Conservation (phyloP, 164 flowering plant genomes). For the Magnolia kwangsiensis region DNA sequence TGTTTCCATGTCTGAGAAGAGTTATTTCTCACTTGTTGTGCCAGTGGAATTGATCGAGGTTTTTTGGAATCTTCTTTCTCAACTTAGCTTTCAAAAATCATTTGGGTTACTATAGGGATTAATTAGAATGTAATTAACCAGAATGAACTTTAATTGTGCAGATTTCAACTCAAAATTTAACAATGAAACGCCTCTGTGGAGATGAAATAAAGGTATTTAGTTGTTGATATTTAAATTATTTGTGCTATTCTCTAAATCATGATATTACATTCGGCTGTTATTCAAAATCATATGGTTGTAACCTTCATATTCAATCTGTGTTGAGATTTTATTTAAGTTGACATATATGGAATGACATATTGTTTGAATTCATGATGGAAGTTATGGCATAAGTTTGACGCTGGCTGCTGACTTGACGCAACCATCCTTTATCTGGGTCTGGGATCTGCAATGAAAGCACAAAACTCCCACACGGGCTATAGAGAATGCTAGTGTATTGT, state of each 20-base stretch:
- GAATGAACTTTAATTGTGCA: constrained; percentile 29
- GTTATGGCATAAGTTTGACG: too few relatives aligned
- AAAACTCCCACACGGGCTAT: too few relatives aligned
- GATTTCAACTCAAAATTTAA: constrained; percentile 75
- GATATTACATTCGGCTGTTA: not conserved
- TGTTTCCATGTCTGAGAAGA: not conserved
- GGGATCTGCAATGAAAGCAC: too few relatives aligned
- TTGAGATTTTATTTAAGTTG: not conserved
- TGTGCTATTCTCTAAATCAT: not conserved
- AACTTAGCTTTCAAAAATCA: not conserved
- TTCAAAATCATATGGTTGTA: not conserved
- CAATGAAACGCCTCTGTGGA: constrained; percentile 89
- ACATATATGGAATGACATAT: not conserved
- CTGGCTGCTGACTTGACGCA: too few relatives aligned
- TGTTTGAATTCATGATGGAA: too few relatives aligned
- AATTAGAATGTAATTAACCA: not conserved
- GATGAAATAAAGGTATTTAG: constrained; percentile 73
- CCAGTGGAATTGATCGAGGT: not conserved
- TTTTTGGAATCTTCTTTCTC: not conserved
- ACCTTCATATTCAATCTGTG: not conserved
- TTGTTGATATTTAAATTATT: not conserved
- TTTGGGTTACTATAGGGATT: not conserved
- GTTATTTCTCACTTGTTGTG: not conserved
- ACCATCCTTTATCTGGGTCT: too few relatives aligned
- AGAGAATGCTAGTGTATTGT: too few relatives aligned